Evolutionary conservation across 352 stramenopile species (phyloP), one percentile per base, ranked within the genome.

Genomic region (Phytophthora litchii): DNA sequence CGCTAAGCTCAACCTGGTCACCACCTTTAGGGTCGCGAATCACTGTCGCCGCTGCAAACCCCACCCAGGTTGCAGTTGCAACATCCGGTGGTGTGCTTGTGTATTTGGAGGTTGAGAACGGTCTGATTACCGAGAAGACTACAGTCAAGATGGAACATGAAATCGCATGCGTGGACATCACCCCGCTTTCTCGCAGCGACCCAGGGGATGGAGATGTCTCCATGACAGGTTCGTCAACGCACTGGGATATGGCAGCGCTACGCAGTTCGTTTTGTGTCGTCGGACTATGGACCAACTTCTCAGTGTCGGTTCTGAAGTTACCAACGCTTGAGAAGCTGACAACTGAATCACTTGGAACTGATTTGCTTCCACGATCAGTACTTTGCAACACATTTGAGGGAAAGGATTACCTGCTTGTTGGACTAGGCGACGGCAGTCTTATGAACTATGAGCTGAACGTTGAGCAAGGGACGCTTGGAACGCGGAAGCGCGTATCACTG

Each of bases 351-450:
- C 70, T 96, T 6, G 86, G 86, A 41, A 91, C 86, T 43, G 84
- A 95, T 43, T 43, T 94, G 14, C 77, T 98, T 42, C 88, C 91
- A 1, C 83, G 94, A 32, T 96, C 88, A 6, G 83, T 98, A 19
- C 62, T 98, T 20, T 89, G 90, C 63, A 92, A 92, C 47, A 89
- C 83, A 8, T 93, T 95, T 42, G 89, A 96, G 46, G 74, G 68
- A 21, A 70, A 90, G 35, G 64, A 95, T 59, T 98, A 98, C 60
- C 58, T 99, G 17, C 82, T 99, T 20, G 91, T 99, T 12, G 97
- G 96, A 45, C 78, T 99, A n/a, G 97, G 97, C 14, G 96, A 99
- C 67, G 97, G 97, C 14, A 96, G 83, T 64, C 67, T 99, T 8
- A 86, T 98, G 48, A 98, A 94, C 49, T 98, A 97, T 68, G 71